Evolutionary conservation across 768 basidiomycete species (phyloP).

Genomic region (Suillus cothurnatus): DNA sequence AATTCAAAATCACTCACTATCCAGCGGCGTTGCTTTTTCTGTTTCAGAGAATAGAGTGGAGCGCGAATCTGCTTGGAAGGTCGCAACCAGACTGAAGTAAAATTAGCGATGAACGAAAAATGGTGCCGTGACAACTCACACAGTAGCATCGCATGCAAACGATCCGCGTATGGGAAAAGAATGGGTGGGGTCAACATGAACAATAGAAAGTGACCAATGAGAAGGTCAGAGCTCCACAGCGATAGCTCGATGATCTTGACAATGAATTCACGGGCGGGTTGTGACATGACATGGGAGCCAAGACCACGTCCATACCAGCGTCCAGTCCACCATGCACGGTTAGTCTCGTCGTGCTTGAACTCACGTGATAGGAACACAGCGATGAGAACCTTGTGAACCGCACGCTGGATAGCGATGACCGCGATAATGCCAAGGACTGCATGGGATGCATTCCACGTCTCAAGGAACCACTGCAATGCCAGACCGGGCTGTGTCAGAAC

Average conservation of each 20-base stretch:
- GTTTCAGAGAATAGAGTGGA: conserved; percentile 87
- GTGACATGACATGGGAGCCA: conserved; percentile 91
- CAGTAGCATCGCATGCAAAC: conserved; percentile 85
- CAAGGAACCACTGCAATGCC: conserved; percentile 83
- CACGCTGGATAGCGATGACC: conserved; percentile 89
- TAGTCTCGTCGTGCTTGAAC: conserved; percentile 99
- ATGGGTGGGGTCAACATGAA: conserved; percentile 91
- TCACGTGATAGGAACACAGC: conserved; percentile 94
- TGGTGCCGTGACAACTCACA: conserved; percentile 54
- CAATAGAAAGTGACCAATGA: conserved; percentile 83
- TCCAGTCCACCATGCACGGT: conserved; percentile 99
- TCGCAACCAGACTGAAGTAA: conserved; percentile 81
- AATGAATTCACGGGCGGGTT: conserved; percentile 94
- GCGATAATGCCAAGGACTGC: conserved; percentile 93
- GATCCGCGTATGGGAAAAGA: conserved; percentile 89
- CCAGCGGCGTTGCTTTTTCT: conserved; percentile 86
- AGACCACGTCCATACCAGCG: conserved; percentile 96
- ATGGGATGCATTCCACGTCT: conserved; percentile 88
- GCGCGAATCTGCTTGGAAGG: conserved; percentile 94
- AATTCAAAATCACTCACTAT: conserved; percentile 58
- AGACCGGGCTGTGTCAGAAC: conserved; percentile 14
- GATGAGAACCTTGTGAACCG: conserved; percentile 92
- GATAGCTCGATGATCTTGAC: conserved; percentile 98
- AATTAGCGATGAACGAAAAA: conserved; percentile 17
- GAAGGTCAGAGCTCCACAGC: conserved; percentile 92